Base-by-base conservation (phyloP, 139 green algal species). In the Choricystis sp. region DNA sequence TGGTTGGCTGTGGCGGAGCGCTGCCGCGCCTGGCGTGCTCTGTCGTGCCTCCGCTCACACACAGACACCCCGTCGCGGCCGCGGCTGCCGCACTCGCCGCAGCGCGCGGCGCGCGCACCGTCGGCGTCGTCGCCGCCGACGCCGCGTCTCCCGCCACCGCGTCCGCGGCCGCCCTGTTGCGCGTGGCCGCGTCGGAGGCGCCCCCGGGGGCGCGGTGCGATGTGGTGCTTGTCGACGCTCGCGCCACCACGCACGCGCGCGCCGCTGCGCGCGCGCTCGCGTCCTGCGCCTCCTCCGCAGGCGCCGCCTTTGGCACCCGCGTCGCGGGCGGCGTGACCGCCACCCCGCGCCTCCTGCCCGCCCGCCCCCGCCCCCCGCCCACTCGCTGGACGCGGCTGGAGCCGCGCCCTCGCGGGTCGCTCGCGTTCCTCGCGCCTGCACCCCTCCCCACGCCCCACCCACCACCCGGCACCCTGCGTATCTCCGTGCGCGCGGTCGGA, bases 381-480 rank as follows among this genome's bases (percentile, higher is more conserved):
- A 77, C 55, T 68, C 57, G 49, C 67, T 77, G n/a, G n/a, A n/a
- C n/a, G 23, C 72, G 77, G 58, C 26, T 81, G 1, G 31, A 67
- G 3, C 75, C 83, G 0, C 57, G 60, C 26, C 76, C 83, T 2
- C 69, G 83, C 26, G 83, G 83, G 20, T 74, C 75, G 19, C 62
- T 89, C 26, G 60, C 31, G 66, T 77, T 70, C 74, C 71, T 91
- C 25, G 63, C 72, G 16, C 69, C 71, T 27, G 68, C 82, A 28
- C 62, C 64, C 19, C 19, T 56, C 1, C 26, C 19, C 48, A 27
- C 9, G 26, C 40, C 9, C 40, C 49, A 28, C 56, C 62, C 48
- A 26, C 20, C 52, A 25, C 60, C 52, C 27, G 60, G 65, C n/a
- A 56, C 67, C 63, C 29, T 81, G 23, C 56, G 64, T 26, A 49